These are phyloP conservation scores for Globisporangium radiosum DNA, from an alignment of 352 stramenopile genomes.

Conservation along the genomic window DNA sequence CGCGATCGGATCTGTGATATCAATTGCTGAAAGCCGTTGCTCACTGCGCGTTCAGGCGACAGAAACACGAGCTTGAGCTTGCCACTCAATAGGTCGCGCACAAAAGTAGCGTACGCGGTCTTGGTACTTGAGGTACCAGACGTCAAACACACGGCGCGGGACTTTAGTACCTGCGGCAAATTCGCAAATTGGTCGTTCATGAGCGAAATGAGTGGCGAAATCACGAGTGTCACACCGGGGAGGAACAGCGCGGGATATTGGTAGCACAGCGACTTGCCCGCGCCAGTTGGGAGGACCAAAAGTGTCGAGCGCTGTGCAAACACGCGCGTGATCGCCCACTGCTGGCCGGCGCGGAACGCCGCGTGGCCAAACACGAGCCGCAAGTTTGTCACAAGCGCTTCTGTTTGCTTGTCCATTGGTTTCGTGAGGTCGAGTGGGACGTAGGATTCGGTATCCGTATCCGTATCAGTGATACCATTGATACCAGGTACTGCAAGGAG, in stretches of 20 bases:
- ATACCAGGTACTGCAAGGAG: slow-evolving; percentile 22
- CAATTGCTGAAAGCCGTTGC: slow-evolving; percentile 71
- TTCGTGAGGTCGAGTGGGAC: slow-evolving; percentile 47
- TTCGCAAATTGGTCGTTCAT: slow-evolving; percentile 91
- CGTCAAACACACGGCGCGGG: slow-evolving; percentile 49
- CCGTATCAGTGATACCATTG: neutral
- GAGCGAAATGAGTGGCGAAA: slow-evolving; percentile 90
- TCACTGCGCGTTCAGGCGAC: slow-evolving; percentile 86
- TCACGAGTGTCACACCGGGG: slow-evolving; percentile 87
- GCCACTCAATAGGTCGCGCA: slow-evolving; percentile 53
- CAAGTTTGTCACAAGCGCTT: slow-evolving; percentile 64
- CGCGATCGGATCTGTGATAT: slow-evolving; percentile 34
- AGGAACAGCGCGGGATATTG: slow-evolving; percentile 88
- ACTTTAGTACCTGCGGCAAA: slow-evolving; percentile 61
- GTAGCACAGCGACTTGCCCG: slow-evolving; percentile 98
- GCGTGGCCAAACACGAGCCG: slow-evolving; percentile 82
- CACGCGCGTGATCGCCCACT: slow-evolving; percentile 80
- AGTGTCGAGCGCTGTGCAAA: slow-evolving; percentile 66
- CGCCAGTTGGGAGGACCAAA: slow-evolving; percentile 95
- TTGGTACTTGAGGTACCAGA: slow-evolving; percentile 40
- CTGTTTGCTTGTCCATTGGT: slow-evolving; percentile 30
- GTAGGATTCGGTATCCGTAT: slow-evolving; percentile 17
- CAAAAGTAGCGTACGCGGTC: slow-evolving; percentile 53
- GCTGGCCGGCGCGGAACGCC: slow-evolving; percentile 68
- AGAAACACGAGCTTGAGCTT: slow-evolving; percentile 86